Percentiles rank a stretch among this genome's conserved stretches.
phyloP scores from a whole-genome alignment of 129 eudicot species.

The Pittosporum tobira region DNA sequence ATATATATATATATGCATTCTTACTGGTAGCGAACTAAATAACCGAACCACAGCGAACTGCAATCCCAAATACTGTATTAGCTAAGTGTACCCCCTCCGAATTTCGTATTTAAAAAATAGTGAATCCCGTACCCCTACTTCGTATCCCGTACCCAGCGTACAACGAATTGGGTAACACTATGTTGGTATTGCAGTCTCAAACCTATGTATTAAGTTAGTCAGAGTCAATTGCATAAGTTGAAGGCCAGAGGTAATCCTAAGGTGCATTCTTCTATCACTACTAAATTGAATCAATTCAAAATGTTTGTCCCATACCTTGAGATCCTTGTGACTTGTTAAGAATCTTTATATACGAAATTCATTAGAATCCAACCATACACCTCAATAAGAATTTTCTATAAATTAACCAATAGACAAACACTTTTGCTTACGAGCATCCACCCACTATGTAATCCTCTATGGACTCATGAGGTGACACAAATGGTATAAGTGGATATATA shows the following conservation, averaged over 20 bases:
- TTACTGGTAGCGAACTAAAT: too few species aligned
- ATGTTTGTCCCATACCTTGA: too few species aligned
- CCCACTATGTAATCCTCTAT: not conserved
- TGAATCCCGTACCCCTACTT: too few species aligned
- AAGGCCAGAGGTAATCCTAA: not conserved
- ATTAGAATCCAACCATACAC: not conserved
- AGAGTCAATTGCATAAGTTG: not conserved
- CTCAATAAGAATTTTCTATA: not conserved
- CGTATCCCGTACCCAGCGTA: too few species aligned
- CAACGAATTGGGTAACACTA: too few species aligned
- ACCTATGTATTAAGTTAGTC: constrained; percentile 6
- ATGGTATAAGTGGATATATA: not conserved
- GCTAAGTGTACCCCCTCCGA: too few species aligned
- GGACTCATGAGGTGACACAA: not conserved
- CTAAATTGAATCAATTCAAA: not conserved
- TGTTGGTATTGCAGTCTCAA: not conserved
- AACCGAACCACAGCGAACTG: too few species aligned
- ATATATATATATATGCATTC: too few species aligned
- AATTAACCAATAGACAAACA: not conserved
- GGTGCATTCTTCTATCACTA: constrained; percentile 1
- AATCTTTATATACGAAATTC: too few species aligned
- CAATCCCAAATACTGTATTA: too few species aligned
- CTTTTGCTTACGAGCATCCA: not conserved
- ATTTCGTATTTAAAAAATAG: too few species aligned
- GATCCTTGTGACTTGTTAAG: too few species aligned